phyloP scores from a whole-genome alignment of 1,139 yeast species.

The Hemisphaericaspora lyxosophila region DNA sequence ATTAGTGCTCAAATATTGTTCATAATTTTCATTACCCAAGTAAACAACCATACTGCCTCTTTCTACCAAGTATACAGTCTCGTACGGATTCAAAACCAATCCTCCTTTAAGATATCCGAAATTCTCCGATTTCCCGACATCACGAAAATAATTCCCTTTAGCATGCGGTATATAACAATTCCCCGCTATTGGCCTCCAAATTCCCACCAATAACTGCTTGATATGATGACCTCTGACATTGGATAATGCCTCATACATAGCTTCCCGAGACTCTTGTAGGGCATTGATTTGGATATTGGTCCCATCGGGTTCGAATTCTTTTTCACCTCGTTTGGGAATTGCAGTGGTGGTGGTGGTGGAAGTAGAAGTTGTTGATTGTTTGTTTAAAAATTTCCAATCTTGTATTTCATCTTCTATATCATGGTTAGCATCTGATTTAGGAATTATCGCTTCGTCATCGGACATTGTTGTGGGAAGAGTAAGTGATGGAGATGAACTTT shows the following conservation, averaged over 20 bases:
- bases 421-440: slow-evolving; percentile 6
- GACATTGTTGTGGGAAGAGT: too few species aligned
- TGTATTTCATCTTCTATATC: slow-evolving; percentile 59
- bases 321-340: slow-evolving; percentile 74
- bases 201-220: slow-evolving; percentile 44
- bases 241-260: slow-evolving; percentile 71
- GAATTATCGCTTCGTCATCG: slow-evolving; percentile 6
- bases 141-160: slow-evolving; percentile 71
- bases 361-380: slow-evolving; percentile 19
- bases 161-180: slow-evolving; percentile 55
- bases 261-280: slow-evolving; percentile 56
- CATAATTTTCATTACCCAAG: slow-evolving; percentile 24
- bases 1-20: slow-evolving; percentile 16
- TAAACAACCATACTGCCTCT: slow-evolving; percentile 75
- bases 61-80: slow-evolving; percentile 74
- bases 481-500: too few species aligned
- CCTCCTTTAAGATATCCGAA: slow-evolving; percentile 27
- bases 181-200: slow-evolving; percentile 45
- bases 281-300: slow-evolving; percentile 56
- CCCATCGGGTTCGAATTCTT: slow-evolving; percentile 86
- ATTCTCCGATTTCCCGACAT: slow-evolving; percentile 60
- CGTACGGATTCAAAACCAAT: slow-evolving; percentile 62
- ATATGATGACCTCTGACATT: slow-evolving; percentile 59
- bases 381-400: slow-evolving; percentile 61
- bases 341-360: slow-evolving; percentile 18